Percentiles rank a stretch among this genome's conserved stretches.
Conservation (phyloP, 2,329 filamentous ascomycete species). For the Tolypocladium pustulatum region DNA sequence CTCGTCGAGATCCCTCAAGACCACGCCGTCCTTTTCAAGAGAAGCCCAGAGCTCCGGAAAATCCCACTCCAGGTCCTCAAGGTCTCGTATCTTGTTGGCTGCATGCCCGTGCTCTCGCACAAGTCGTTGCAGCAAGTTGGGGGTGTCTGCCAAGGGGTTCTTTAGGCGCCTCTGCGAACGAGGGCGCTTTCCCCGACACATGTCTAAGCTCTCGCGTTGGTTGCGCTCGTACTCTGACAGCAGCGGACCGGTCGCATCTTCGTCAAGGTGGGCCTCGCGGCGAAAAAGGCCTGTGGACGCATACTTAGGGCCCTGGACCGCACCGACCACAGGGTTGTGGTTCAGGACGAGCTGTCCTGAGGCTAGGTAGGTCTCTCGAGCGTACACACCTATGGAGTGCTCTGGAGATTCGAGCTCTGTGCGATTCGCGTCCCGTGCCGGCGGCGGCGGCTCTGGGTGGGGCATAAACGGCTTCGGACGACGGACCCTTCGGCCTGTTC, state of each 20-base stretch:
- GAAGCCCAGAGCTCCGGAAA: conserved; percentile 9
- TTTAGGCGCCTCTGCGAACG: conserved; percentile 16
- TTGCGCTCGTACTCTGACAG: conserved; percentile 28
- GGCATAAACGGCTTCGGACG: conserved; percentile 37
- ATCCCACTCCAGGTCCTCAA: conserved; percentile 12
- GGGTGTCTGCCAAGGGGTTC: conserved; percentile 5
- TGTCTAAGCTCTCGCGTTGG: conserved; percentile 31
- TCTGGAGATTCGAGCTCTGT: conserved; percentile 4
- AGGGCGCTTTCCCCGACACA: conserved; percentile 12
- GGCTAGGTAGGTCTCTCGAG: conserved; percentile 22
- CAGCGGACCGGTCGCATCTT: conserved; percentile 32
- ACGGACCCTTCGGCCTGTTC: conserved; percentile 24
- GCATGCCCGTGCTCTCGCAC: conserved; percentile 8
- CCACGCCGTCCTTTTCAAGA: conserved; percentile 14
- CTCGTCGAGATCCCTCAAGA: conserved; percentile 17
- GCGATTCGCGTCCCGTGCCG: conserved; percentile 12
- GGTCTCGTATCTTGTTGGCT: conserved; percentile 16
- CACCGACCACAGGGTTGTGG: conserved; percentile 38
- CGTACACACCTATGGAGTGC: conserved; percentile 11
- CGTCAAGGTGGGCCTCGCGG: conserved; percentile 35
- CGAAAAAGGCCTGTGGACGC: conserved; percentile 33
- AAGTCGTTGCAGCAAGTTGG: background rate
- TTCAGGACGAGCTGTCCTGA: conserved; percentile 29
- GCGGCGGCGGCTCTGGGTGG: conserved; percentile 38
- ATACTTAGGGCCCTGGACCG: conserved; percentile 46